Conservation (phyloP, 2,329 filamentous ascomycete species). For the Colletotrichum destructivum region DNA sequence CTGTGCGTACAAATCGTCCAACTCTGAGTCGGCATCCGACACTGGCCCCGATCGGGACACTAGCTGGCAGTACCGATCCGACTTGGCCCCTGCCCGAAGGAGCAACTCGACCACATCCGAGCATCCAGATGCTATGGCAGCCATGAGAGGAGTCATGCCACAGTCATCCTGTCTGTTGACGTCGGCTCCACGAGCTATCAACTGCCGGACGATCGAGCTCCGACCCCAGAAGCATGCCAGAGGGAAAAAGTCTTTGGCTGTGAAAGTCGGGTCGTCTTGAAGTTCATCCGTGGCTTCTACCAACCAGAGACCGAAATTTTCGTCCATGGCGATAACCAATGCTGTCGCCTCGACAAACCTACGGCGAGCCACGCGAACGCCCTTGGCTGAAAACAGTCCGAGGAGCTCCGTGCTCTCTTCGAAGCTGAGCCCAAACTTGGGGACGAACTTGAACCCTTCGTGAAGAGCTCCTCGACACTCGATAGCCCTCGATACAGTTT, state of each 20-base stretch:
- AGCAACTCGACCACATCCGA: background rate
- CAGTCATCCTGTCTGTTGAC: background rate
- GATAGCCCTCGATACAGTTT: background rate
- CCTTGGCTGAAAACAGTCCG: background rate
- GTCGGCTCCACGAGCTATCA: background rate
- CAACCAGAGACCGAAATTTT: background rate
- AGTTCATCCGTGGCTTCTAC: background rate
- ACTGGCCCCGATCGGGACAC: background rate
- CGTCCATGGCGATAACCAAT: slow-evolving; percentile 24
- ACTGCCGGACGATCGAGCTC: background rate
- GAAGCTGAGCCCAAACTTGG: background rate
- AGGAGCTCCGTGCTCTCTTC: background rate
- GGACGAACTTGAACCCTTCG: background rate
- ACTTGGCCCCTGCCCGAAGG: background rate
- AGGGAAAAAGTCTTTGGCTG: background rate
- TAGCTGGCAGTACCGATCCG: background rate
- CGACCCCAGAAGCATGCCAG: slow-evolving; percentile 24
- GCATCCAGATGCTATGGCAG: slow-evolving; percentile 4
- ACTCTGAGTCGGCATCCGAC: background rate
- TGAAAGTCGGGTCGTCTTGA: background rate
- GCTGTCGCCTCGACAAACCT: background rate
- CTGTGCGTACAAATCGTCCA: background rate
- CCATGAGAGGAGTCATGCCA: background rate
- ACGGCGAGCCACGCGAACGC: background rate
- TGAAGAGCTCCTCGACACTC: background rate